Evolutionary conservation across 192 early-diverging fungal genomes (phyloP), one percentile per base, ranked within the genome.

Genomic region (Dissophora globulifera): DNA sequence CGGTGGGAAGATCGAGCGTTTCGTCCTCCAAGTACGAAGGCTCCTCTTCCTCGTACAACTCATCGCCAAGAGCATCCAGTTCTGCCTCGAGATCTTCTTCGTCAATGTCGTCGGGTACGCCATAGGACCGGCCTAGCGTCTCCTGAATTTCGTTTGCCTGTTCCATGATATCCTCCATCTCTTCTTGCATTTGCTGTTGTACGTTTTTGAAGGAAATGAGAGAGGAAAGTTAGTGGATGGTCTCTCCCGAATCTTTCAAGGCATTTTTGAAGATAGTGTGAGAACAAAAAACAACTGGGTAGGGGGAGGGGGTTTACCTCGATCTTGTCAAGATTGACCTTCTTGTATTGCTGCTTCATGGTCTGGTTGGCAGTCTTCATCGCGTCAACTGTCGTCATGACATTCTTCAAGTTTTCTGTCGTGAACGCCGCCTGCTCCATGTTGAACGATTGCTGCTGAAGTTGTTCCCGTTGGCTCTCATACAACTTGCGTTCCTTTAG

Each of bases 81-180:
- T 99, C 98, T 86, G 98, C 98, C 83, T 97, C 98, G 47, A 99
- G 76, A 50, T 99, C 98, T n/a, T 88, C 90, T 55, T 99, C 98
- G 53, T 99, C 95, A 49, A 99, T 81, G 40, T 95, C 98, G 35
- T 98, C 96, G 7, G 97, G 97, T 13, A 98, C 72, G 19, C 90
- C 91, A 84, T 98, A 98, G 20, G 93, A 91, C 47, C 96, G 80
- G 15, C 93, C 94, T 69, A 99, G 82, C 31, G 93, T 84, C 84
- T 99, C 96, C 82, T 99, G 98, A 38, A 99, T 85, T 67, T 99
- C 98, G 81, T 95, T 97, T 11, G 96, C 95, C 72, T 94, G 93
- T 51, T 97, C 98, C 83, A 99, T 76, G 57, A 98, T 82, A 61
- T 99, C 98, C 48, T 96, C 94, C 94, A 98, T 95, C 71, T 99